A percentile compares a stretch with the other conserved stretches of the same genome.
These are phyloP conservation scores for Bacidia rubella DNA, from an alignment of 495 filamentous ascomycete species.

Conservation along the genomic window DNA sequence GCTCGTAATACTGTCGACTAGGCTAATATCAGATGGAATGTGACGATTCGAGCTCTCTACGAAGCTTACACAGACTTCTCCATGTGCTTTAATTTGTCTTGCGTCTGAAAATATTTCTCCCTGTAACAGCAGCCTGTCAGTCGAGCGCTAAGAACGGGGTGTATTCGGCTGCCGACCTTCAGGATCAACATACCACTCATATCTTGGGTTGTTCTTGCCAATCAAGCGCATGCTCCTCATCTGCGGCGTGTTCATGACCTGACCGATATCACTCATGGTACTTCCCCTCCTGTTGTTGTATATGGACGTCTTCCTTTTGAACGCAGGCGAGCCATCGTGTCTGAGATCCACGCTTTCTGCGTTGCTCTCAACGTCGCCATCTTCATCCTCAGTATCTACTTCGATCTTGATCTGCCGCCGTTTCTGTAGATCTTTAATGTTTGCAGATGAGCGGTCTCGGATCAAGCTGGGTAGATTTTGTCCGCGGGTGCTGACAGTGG, in stretches of 20 bases:
- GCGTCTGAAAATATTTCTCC: conserved; percentile 60
- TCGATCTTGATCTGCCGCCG: conserved; percentile 10
- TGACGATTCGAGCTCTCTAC: not conserved
- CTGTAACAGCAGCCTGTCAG: not conserved
- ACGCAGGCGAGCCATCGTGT: conserved; percentile 11
- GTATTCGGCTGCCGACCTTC: not conserved
- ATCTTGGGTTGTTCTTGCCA: conserved; percentile 61
- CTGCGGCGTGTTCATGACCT: conserved; percentile 47
- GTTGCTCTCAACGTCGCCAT: conserved; percentile 12
- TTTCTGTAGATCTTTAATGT: conserved; percentile 14
- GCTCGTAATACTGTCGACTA: conserved; percentile 68
- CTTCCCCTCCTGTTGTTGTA: conserved; percentile 21
- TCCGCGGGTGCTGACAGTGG: conserved; percentile 20
- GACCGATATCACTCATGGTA: conserved; percentile 22
- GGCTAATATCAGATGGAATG: conserved; percentile 3
- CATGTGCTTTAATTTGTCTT: conserved; percentile 50
- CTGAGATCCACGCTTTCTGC: conserved; percentile 1
- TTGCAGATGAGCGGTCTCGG: conserved; percentile 17
- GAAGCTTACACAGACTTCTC: conserved; percentile 43
- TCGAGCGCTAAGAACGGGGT: too few relatives aligned
- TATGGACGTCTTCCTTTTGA: conserved; percentile 4
- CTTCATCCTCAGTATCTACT: conserved; percentile 12
- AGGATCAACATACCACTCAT: conserved; percentile 40
- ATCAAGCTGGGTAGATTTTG: conserved; percentile 21
- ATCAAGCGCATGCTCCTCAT: conserved; percentile 69